Conservation (phyloP, 441 rosid genomes). For the Macaranga tanarius region DNA sequence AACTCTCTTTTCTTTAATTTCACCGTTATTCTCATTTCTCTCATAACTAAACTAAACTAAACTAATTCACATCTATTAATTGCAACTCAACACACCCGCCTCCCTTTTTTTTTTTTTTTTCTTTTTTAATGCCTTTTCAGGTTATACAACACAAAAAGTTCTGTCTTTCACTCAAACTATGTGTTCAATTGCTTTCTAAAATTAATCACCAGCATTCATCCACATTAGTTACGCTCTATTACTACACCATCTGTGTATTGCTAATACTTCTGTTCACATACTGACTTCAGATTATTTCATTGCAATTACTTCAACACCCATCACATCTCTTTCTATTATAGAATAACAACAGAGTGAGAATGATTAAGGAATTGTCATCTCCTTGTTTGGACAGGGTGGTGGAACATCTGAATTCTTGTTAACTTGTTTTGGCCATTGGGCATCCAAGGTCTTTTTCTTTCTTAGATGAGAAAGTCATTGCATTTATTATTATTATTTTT, state of each 20-base stretch:
- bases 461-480: not conserved
- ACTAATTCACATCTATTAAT: too few species aligned
- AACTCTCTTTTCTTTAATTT: too few species aligned
- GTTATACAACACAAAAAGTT: not conserved
- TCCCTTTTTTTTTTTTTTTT: too few species aligned
- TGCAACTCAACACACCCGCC: too few species aligned
- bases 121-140: too few species aligned
- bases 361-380: not conserved
- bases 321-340: not conserved
- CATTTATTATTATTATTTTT: not conserved
- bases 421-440: not conserved
- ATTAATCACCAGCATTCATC: not conserved
- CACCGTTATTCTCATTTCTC: too few species aligned
- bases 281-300: not conserved
- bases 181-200: not conserved
- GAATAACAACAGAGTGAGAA: not conserved
- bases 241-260: too few species aligned
- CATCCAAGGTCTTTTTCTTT: not conserved
- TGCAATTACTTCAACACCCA: not conserved
- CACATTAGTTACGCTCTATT: too few species aligned
- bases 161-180: not conserved
- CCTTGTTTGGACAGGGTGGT: not conserved
- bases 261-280: not conserved
- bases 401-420: not conserved
- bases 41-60: too few species aligned